Evolutionary conservation across 768 basidiomycete species (phyloP).

Genomic region (Russula emetica): DNA sequence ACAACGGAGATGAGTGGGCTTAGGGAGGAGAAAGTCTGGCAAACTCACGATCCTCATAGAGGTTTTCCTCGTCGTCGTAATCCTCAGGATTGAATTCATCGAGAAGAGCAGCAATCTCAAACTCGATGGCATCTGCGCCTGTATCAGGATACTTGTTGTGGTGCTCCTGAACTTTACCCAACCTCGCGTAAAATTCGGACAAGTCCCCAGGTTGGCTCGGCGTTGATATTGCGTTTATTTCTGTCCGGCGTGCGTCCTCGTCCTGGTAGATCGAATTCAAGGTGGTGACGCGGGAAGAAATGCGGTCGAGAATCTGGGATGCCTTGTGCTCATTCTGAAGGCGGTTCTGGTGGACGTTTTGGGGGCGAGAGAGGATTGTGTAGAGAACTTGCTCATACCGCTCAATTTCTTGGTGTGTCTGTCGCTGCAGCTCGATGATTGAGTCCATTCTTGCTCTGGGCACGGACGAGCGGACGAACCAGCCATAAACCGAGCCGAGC

Average conservation of each 20-base stretch:
- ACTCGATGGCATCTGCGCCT: slow-evolving; percentile 73
- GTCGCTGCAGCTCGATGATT: slow-evolving; percentile 87
- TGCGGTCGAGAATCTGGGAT: slow-evolving; percentile 81
- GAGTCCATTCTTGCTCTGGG: slow-evolving; percentile 91
- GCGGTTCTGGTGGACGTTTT: slow-evolving; percentile 55
- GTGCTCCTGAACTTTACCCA: slow-evolving; percentile 95
- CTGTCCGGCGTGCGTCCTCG: slow-evolving; percentile 63
- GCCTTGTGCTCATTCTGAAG: slow-evolving; percentile 86
- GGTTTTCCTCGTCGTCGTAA: slow-evolving; percentile 64
- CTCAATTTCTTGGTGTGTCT: slow-evolving; percentile 94
- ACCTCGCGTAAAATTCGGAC: slow-evolving; percentile 91
- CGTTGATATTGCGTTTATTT: slow-evolving; percentile 59
- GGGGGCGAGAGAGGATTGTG: slow-evolving; percentile 68
- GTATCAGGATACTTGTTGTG: slow-evolving; percentile 93
- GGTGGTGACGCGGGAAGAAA: slow-evolving; percentile 60
- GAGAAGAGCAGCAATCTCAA: slow-evolving; percentile 75
- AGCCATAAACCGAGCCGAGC: not conserved
- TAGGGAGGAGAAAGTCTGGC: slow-evolving; percentile 35
- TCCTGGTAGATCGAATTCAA: slow-evolving; percentile 77
- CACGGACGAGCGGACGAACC: not conserved
- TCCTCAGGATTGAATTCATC: slow-evolving; percentile 71
- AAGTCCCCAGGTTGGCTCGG: slow-evolving; percentile 61
- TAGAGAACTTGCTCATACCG: slow-evolving; percentile 85
- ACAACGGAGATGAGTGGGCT: slow-evolving; percentile 15
- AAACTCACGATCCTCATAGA: slow-evolving; percentile 84